Conservation (phyloP, 2,329 filamentous ascomycete species). For the Furcasterigmium furcatum region DNA sequence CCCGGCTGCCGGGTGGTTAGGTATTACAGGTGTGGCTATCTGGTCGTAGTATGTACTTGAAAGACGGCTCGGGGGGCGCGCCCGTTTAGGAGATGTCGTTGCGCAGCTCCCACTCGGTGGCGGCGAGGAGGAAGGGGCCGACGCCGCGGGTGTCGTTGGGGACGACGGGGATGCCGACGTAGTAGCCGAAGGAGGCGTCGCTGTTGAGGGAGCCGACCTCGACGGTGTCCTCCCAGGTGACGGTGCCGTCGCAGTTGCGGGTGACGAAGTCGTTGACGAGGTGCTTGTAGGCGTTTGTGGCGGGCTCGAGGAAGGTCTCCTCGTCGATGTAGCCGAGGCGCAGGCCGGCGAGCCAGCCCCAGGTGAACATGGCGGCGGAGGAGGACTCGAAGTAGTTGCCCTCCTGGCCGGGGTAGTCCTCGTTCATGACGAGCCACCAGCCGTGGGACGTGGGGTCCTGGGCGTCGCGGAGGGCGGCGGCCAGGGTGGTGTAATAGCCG, state of each 20-base stretch:
- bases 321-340: conserved; percentile 21
- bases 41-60: neutral
- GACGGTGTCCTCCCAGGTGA: conserved; percentile 50
- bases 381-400: conserved; percentile 62
- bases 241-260: conserved; percentile 40
- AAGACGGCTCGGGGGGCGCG: neutral
- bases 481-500: conserved; percentile 35
- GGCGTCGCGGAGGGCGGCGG: conserved; percentile 33
- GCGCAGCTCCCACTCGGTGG: conserved; percentile 11
- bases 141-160: conserved; percentile 10
- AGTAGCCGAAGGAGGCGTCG: conserved; percentile 40
- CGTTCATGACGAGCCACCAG: conserved; percentile 58
- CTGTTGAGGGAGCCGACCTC: conserved; percentile 47
- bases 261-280: conserved; percentile 40
- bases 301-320: conserved; percentile 15
- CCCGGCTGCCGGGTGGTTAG: neutral
- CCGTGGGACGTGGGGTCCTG: conserved; percentile 39
- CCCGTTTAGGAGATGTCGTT: conserved; percentile 2
- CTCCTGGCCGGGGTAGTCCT: conserved; percentile 37
- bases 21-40: neutral
- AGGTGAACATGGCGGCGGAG: conserved; percentile 55
- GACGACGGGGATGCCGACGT: conserved; percentile 6
- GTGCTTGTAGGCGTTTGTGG: conserved; percentile 24
- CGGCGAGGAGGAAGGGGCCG: conserved; percentile 8
- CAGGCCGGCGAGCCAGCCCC: conserved; percentile 43